Base-by-base conservation (phyloP, 108 stramenopile species). In the Pseudonitzschia delicatissima region DNA sequence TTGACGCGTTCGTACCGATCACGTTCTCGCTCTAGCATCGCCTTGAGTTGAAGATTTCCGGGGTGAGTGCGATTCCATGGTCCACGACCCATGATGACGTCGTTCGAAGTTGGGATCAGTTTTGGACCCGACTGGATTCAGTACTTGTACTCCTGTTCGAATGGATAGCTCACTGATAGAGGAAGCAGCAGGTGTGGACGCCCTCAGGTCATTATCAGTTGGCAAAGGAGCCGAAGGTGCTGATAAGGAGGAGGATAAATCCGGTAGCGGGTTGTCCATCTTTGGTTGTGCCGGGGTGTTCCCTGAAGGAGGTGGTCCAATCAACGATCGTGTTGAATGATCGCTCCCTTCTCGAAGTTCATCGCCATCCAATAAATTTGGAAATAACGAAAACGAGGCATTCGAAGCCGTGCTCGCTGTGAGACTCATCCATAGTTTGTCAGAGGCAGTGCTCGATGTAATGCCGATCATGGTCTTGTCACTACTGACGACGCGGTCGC, bases 71-170 rank as follows among this genome's bases (percentile, higher is more conserved):
- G 29, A 28, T 55, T 55, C 53, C 53, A 55, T 0, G 29, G 53
- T 55, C 53, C 32, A 5, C 53, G 53, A 3, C 53, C 53, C 53
- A 55, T 55, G 29, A 55, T 27, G 12, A 55, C n/a, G n/a, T 55
- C 53, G 47, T 21, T 48, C 6, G 6, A 23, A 23, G 47, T 23
- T 9, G n/a, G n/a, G n/a, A n/a, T n/a, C n/a, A n/a, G n/a, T n/a
- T n/a, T n/a, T n/a, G n/a, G n/a, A n/a, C n/a, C n/a, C n/a, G n/a
- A n/a, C n/a, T n/a, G n/a, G n/a, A n/a, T n/a, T n/a, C n/a, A n/a
- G n/a, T n/a, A n/a, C n/a, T n/a, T n/a, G n/a, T n/a, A n/a, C n/a
- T n/a, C n/a, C n/a, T n/a, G n/a, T n/a, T n/a, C n/a, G n/a, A n/a
- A n/a, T n/a, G n/a, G n/a, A n/a, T n/a, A n/a, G n/a, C n/a, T n/a